Base-by-base conservation (phyloP, 495 filamentous ascomycete genomes). In the Pseudoneurospora amorphoporcata region DNA sequence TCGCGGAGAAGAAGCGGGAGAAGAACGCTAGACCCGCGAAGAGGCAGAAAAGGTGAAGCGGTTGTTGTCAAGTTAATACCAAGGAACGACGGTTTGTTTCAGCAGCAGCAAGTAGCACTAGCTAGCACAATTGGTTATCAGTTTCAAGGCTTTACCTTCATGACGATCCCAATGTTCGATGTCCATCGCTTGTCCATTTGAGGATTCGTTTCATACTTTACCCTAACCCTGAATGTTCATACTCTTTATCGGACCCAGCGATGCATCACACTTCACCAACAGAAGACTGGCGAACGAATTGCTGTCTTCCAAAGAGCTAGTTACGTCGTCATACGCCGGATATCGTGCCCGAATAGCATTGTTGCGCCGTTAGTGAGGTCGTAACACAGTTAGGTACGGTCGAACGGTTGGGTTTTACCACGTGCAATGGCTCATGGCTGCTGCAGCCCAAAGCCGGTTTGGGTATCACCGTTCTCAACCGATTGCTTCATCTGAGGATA, bases 21-120 rank as follows among this genome's bases (percentile, higher is more conserved):
- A 99, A 98, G 88, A 98, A 97, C 77, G 94, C 91, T 1, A 84
- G 95, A 79, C 94, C 94, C n/a, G 79, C 86, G 69, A 92, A 87
- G 82, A 93, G 89, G 86, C 81, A 81, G 71, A 84, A 83, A 77
- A 77, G 79, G 77, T 78, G 71, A 77, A 58, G 29, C 32, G 53
- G 42, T 58, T 29, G 37, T 65, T 65, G 68, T 17, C 16, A 58
- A 38, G 23, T 35, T 65, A 35, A 65, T 65, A 65, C 53, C 53
- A 35, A 17, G 29, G 53, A 37, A 37, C 35, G 53, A 16, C 29
- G 53, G 23, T 29, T 35, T 61, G 23, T 35, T 61, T 35, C 12
- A 61, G 29, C 5, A 61, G 53, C 23, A 61, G 29, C 29, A 35
- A 65, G 29, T 65, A 65, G 29, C 14, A 35, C 53, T 65, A 65